Evolutionary conservation across 2,329 filamentous ascomycete species (phyloP), one percentile per base, ranked within the genome.

Genomic region (Coniochaeta pulveracea): DNA sequence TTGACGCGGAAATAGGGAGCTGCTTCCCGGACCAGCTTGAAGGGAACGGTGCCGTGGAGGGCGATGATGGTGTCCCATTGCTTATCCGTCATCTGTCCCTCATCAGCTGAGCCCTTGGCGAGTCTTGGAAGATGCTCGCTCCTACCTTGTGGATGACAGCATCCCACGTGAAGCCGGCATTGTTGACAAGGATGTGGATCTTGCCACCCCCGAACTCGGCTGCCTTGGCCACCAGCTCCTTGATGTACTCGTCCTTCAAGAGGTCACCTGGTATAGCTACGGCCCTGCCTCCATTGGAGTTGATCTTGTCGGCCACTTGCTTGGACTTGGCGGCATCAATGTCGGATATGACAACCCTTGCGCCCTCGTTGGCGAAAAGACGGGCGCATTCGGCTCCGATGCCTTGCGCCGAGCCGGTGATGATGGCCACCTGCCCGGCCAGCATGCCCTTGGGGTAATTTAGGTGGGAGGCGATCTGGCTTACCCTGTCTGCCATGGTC

Each of bases 81-180:
- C 62, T 84, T 84, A 64, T 93, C 84, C 11, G 78, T 82, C 66
- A 85, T 89, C 68, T 52, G 33, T 8, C 12, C 19, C 14, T 19
- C 5, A 15, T 10, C 18, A 18, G 4, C 15, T 3, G 14, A 9
- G 3, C 3, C 10, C 22, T 8, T 22, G 9, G 3, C 10, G 11
- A 12, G 19, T 4, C 10, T 17, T 4, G 5, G 18, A 11, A 4
- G 8, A 15, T n/a, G 6, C 3, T 23, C 3, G 3, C 10, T n/a
- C n/a, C 15, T 22, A 42, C 49, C 46, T 91, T 93, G 66, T 93
- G 84, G 44, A 93, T 85, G 24, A 93, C 85, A 6, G 80, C 86
- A 55, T 94, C 86, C 84, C 85, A 93, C 1, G 86, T 93, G 59
- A 85, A 93, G 26, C 85, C 85, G 1, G 85, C 86, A 54, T 93